These are phyloP conservation scores for Pythium vanterpoolii DNA, from an alignment of 352 stramenopile genomes.

Conservation along the genomic window DNA sequence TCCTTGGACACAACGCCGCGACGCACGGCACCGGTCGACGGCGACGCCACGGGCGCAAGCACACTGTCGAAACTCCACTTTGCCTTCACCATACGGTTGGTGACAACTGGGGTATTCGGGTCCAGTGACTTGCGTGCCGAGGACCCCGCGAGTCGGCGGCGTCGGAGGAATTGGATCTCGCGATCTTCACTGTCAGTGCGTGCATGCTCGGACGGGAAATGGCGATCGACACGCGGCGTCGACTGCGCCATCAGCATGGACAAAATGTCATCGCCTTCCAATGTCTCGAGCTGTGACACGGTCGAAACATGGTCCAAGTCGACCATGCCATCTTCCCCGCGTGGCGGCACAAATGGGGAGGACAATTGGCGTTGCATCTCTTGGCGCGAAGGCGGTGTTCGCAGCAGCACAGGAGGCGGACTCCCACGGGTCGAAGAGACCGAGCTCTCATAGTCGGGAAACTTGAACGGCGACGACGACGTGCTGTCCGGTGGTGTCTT, in stretches of 20 bases:
- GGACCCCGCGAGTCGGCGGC: slow-evolving; percentile 34
- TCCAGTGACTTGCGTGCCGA: slow-evolving; percentile 20
- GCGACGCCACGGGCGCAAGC: slow-evolving; percentile 6
- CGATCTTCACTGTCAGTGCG: slow-evolving; percentile 45
- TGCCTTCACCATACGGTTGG: slow-evolving; percentile 7
- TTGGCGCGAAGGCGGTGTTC: slow-evolving; percentile 3
- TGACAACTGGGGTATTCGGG: slow-evolving; percentile 31
- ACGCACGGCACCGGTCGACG: slow-evolving; percentile 6
- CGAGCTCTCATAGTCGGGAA: slow-evolving; percentile 24
- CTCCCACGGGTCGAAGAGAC: slow-evolving; percentile 7
- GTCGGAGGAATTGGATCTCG: slow-evolving; percentile 43
- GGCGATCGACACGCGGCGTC: slow-evolving; percentile 39
- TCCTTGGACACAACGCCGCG: slow-evolving; percentile 13
- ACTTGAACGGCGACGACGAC: slow-evolving; percentile 26
- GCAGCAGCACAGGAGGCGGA: neutral
- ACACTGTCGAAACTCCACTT: slow-evolving; percentile 29
- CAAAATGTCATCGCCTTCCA: slow-evolving; percentile 66
- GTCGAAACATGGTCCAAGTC: slow-evolving; percentile 38
- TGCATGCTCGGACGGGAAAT: slow-evolving; percentile 48
- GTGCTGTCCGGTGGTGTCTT: slow-evolving; percentile 21
- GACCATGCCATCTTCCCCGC: slow-evolving; percentile 34
- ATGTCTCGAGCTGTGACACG: slow-evolving; percentile 42
- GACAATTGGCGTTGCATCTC: no score
- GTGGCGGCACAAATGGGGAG: slow-evolving; percentile 1
- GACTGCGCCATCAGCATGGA: slow-evolving; percentile 38